Base-by-base conservation (phyloP, 139 green algal species). In the Coelastrella sp. region DNA sequence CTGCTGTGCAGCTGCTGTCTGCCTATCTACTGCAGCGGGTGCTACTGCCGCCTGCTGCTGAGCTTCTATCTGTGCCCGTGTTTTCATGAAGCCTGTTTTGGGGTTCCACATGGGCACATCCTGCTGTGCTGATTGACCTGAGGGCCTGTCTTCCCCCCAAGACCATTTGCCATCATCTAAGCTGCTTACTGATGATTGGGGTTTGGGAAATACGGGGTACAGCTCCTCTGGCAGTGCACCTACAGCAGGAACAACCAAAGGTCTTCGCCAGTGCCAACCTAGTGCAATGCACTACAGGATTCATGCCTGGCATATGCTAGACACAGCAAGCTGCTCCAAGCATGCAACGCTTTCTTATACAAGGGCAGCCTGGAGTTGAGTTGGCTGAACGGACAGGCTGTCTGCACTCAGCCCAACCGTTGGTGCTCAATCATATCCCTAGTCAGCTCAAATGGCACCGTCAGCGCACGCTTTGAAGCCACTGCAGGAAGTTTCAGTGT, bases 21-120 rank as follows among this genome's bases (percentile, higher is more conserved):
- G 71, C 20, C 14, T 14, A 4, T n/a, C 73, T 80, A 47, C 68
- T 71, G 84, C 22, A 20, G 58, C 57, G 7, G 5, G 11, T 89
- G 17, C 66, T 66, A 13, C 57, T 86, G 47, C 32, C 60, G 77
- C 47, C 66, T 73, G 59, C 54, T 83, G 78, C 56, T 86, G 60
- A 19, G 90, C 79, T 56, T 90, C 47, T 54, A 87, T 54, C 90
- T 91, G 74, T 32, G 75, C 77, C 6, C 85, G 22, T n/a, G 91
- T 89, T 7, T 66, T 64, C 93, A 93, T 93, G 80, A 95, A 95
- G 2, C 93, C 93, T 5, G 91, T 95, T 19, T 85, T 75, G 3
- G 93, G 93, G 77, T 95, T 95, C 93, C 93, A 95, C 47, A 89
- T 83, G 5, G 89, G 91, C 8, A 82, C 58, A 5, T 74, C 71